These are phyloP conservation scores for Cladosporium sp. DNA, from an alignment of 2,329 filamentous ascomycete species.

Conservation along the genomic window DNA sequence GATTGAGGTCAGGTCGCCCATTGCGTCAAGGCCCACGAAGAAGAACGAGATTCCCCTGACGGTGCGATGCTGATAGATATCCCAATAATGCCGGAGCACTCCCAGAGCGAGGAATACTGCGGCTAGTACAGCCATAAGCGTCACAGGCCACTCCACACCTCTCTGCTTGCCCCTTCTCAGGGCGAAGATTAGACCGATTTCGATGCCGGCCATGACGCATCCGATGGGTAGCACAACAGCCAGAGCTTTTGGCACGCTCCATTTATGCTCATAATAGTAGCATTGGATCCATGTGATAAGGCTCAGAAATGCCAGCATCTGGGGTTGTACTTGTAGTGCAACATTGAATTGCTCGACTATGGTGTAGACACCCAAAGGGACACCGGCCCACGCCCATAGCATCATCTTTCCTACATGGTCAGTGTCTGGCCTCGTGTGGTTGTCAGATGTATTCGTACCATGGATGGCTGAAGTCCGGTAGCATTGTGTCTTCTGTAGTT, in stretches of 20 bases:
- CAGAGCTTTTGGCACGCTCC: constrained; percentile 54
- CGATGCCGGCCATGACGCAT: constrained; percentile 59
- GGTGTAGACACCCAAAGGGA: constrained; percentile 66
- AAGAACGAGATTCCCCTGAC: constrained; percentile 72
- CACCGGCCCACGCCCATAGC: constrained; percentile 68
- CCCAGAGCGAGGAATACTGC: constrained; percentile 65
- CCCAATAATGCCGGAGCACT: constrained; percentile 68
- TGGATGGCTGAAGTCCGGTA: constrained; percentile 64
- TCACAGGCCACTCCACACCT: constrained; percentile 61
- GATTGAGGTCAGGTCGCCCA: constrained; percentile 68
- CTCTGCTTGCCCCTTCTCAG: constrained; percentile 48
- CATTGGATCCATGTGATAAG: constrained; percentile 59
- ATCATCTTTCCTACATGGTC: constrained; percentile 54
- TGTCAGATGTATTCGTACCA: constrained; percentile 41
- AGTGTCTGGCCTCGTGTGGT: neutral
- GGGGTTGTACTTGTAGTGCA: constrained; percentile 57
- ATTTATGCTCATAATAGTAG: constrained; percentile 60
- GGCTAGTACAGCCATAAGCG: constrained; percentile 67
- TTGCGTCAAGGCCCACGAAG: constrained; percentile 70
- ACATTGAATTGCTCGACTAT: constrained; percentile 57
- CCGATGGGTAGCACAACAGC: constrained; percentile 55
- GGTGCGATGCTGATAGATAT: constrained; percentile 67
- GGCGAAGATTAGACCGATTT: constrained; percentile 62
- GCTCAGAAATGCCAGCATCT: constrained; percentile 57
- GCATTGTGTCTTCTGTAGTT: constrained; percentile 69